These are phyloP conservation scores for Ilex aquifolium DNA, from an alignment of 257 asterid genomes.

Conservation along the genomic window DNA sequence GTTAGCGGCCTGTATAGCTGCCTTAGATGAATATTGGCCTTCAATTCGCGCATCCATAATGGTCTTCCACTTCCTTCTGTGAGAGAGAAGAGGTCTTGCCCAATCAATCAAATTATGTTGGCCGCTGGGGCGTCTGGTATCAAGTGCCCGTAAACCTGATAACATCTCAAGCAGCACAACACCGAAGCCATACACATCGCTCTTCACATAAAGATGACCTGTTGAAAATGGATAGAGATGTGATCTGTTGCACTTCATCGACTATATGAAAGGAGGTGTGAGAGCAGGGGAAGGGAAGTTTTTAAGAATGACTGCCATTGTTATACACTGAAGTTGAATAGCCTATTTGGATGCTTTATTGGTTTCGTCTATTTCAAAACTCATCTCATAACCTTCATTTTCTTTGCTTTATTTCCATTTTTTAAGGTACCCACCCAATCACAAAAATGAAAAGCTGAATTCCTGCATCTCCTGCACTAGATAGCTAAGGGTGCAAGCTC, in stretches of 20 bases:
- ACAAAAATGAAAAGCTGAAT: too few relatives aligned
- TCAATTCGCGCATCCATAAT: constrained; percentile 38
- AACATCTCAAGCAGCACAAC: constrained; percentile 59
- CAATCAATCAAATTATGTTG: constrained; percentile 41
- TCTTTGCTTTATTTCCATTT: too few relatives aligned
- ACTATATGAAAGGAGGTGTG: neutral
- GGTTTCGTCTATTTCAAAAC: too few relatives aligned
- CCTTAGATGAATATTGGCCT: constrained; percentile 44
- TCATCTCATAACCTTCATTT: too few relatives aligned
- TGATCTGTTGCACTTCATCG: neutral
- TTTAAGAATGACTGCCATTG: neutral
- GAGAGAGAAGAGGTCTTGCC: constrained; percentile 33
- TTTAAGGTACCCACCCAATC: neutral
- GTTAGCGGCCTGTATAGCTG: constrained; percentile 31
- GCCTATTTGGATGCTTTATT: neutral
- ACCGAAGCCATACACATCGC: constrained; percentile 64
- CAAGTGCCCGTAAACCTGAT: constrained; percentile 49
- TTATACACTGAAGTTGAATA: neutral
- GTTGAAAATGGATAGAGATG: constrained; percentile 3
- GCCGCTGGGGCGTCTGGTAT: constrained; percentile 28
- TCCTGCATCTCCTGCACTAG: too few relatives aligned
- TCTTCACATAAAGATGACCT: constrained; percentile 58
- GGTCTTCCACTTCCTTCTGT: constrained; percentile 26
- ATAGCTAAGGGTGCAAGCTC: constrained; percentile 4
- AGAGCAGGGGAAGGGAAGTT: neutral